phyloP scores from a whole-genome alignment of 2,329 filamentous ascomycete species.

The Fusarium bactridioides region DNA sequence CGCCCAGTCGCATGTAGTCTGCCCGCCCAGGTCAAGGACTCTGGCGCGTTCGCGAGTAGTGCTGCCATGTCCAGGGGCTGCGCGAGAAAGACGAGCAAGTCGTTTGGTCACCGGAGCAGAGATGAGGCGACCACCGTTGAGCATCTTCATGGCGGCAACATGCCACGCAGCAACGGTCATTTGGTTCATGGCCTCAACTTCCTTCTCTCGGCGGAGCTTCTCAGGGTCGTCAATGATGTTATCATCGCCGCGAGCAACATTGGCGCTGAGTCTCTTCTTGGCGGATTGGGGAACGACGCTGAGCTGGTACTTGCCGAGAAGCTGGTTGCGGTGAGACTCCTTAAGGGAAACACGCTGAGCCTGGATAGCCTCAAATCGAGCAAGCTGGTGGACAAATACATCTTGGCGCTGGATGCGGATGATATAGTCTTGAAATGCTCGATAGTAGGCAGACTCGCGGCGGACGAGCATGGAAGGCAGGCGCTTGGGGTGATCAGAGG shows the following conservation, averaged over 20 bases:
- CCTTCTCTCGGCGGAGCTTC: slow-evolving; percentile 74
- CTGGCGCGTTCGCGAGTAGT: slow-evolving; percentile 63
- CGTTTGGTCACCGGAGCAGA: slow-evolving; percentile 70
- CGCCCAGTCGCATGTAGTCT: slow-evolving; percentile 89
- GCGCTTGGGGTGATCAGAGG: slow-evolving; percentile 56
- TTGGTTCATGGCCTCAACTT: slow-evolving; percentile 81
- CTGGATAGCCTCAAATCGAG: slow-evolving; percentile 89
- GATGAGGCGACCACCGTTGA: slow-evolving; percentile 71
- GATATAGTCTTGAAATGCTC: slow-evolving; percentile 80
- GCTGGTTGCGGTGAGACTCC: slow-evolving; percentile 77
- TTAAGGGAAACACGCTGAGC: slow-evolving; percentile 79
- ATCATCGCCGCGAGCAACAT: slow-evolving; percentile 77
- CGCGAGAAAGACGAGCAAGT: slow-evolving; percentile 62
- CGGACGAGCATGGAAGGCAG: slow-evolving; percentile 62
- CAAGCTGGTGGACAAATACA: slow-evolving; percentile 83
- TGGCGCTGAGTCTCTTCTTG: slow-evolving; percentile 75
- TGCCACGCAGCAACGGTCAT: slow-evolving; percentile 69
- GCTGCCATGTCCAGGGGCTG: slow-evolving; percentile 54
- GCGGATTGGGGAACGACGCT: slow-evolving; percentile 72
- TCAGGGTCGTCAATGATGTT: slow-evolving; percentile 68
- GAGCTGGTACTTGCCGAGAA: slow-evolving; percentile 86
- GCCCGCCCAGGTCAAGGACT: slow-evolving; percentile 87
- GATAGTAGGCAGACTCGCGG: slow-evolving; percentile 83
- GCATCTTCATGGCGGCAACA: slow-evolving; percentile 65
- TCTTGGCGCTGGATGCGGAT: slow-evolving; percentile 73